Evolutionary conservation across 2,329 filamentous ascomycete genomes (phyloP).

Genomic region (Claviceps pazoutovae): DNA sequence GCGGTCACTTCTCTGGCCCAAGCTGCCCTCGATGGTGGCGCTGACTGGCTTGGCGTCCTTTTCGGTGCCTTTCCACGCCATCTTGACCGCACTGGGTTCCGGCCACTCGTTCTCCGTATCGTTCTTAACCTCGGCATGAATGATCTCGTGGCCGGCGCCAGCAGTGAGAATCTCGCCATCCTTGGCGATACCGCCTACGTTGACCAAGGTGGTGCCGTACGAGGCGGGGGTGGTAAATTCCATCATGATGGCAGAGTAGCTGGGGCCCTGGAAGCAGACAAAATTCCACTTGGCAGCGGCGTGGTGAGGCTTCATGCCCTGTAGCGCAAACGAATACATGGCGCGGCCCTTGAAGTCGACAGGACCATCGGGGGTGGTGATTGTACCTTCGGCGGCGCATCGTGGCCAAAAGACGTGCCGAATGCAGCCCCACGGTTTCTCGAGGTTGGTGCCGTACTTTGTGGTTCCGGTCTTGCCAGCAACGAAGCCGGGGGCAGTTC

Average conservation of each 20-base stretch:
- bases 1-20: conserved; percentile 56
- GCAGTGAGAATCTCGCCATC: conserved; percentile 69
- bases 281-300: conserved; percentile 90
- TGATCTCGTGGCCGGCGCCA: conserved; percentile 48
- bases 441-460: conserved; percentile 72
- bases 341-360: conserved; percentile 71
- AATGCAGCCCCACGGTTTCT: conserved; percentile 84
- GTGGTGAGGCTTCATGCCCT: conserved; percentile 99
- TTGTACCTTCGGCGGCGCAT: conserved; percentile 66
- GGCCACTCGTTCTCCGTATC: conserved; percentile 80
- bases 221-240: conserved; percentile 89
- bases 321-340: conserved; percentile 71
- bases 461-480: conserved; percentile 73
- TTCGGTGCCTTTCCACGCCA: conserved; percentile 63
- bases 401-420: conserved; percentile 90
- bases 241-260: conserved; percentile 83
- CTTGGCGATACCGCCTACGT: conserved; percentile 67
- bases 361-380: conserved; percentile 68
- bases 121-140: conserved; percentile 54
- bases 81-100: conserved; percentile 63
- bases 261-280: conserved; percentile 76
- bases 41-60: conserved; percentile 62
- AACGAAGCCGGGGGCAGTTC: conserved; percentile 66
- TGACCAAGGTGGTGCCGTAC: conserved; percentile 75
- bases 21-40: conserved; percentile 52